Evolutionary conservation across 2,329 filamentous ascomycete genomes (phyloP), one percentile per base, ranked within the genome.

Genomic region (Cercospora nicotianae): DNA sequence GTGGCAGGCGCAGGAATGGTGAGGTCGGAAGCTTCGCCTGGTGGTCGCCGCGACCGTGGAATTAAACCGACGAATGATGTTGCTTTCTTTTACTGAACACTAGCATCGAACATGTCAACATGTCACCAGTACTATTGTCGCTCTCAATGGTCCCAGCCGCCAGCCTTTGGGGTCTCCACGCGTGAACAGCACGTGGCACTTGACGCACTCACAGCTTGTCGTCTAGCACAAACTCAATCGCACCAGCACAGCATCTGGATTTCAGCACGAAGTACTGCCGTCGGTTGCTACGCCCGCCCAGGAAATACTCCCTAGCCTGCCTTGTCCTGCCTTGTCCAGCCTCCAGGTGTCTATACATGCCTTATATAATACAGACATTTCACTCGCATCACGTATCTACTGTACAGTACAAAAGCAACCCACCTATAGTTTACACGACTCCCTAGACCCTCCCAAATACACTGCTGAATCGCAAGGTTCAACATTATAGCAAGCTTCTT

Each of bases 211-310:
- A 18, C 48, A 16, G 48, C n/a, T 10, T 26, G 12, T 28, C 55
- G 30, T 31, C 53, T 57, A 23, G 53, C 53, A 57, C 23, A 59
- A 59, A 59, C 55, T 59, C 55, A 59, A 59, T 59, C 28, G 28
- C 5, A 12, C 18, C 13, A 5, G 16, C 4, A 33, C n/a, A 33
- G 13, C 9, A 33, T 5, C 55, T 10, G 18, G 55, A 26, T 28
- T 20, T 1, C 16, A 16, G 4, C 48, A 53, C 48, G 20, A 53
- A 53, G 12, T 53, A 7, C 5, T 26, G 48, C 48, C 48, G 48
- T n/a, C 48, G 48, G 23, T 13, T 16, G 12, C 48, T 53, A 53
- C 48, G 1, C 23, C 23, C 20, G 48, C 48, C 23, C 48, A 55
- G 20, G 48, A 16, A n/a, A 55, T n/a, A 55, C 5, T 12, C 12